A percentile compares a stretch with the other conserved stretches of the same genome.
These are phyloP conservation scores for Hevea brasiliensis DNA, from an alignment of 345 rosid species.

Conservation along the genomic window DNA sequence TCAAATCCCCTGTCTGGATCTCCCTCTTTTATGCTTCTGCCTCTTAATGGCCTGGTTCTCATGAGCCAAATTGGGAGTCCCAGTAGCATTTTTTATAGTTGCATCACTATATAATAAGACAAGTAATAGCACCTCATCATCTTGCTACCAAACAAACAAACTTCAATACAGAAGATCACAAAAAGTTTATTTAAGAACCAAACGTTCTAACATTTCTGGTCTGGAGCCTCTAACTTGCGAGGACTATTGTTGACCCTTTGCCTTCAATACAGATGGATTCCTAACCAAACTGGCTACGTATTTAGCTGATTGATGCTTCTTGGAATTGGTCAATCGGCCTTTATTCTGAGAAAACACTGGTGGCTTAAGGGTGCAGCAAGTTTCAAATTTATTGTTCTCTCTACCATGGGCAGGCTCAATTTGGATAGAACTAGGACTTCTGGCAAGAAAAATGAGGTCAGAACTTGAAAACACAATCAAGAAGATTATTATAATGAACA, in stretches of 20 bases:
- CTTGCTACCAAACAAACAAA: background rate
- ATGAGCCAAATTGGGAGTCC: constrained; percentile 58
- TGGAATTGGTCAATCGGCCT: constrained; percentile 41
- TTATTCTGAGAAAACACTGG: constrained; percentile 27
- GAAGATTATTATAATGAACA: no score
- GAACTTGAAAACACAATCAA: no score
- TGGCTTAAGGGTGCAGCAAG: constrained; percentile 52
- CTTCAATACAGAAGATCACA: background rate
- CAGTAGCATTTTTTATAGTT: constrained; percentile 31
- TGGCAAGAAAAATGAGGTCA: constrained; percentile 12
- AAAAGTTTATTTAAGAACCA: constrained; percentile 29
- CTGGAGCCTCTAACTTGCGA: constrained; percentile 46
- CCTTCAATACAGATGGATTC: constrained; percentile 60
- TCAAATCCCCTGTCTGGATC: constrained; percentile 68
- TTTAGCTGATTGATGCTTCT: constrained; percentile 62
- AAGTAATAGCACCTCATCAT: background rate
- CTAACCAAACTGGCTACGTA: constrained; percentile 52
- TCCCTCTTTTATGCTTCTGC: constrained; percentile 94
- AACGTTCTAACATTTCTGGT: constrained; percentile 39
- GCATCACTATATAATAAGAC: constrained; percentile 36
- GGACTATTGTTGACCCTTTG: constrained; percentile 46
- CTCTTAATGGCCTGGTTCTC: constrained; percentile 94
- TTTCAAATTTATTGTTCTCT: constrained; percentile 43
- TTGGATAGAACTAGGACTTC: constrained; percentile 24
- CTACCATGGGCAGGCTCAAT: constrained; percentile 26